Base-by-base conservation (phyloP, 225 moss, liverwort and hornwort genomes). In the Ulota crispa region DNA sequence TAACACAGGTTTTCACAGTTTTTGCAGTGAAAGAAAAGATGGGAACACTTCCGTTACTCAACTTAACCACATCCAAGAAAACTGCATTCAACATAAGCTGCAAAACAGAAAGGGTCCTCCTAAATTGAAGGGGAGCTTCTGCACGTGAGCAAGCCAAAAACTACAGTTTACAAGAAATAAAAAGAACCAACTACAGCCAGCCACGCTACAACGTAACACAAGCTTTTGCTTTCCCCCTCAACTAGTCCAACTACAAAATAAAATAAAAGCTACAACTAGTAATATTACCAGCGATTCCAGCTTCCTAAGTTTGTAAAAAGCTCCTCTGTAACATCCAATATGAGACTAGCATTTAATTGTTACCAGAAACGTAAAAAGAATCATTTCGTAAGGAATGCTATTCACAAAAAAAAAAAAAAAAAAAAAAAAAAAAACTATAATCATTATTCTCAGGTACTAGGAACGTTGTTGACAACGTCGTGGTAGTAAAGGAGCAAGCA, bases 401-500 rank as follows among this genome's bases (percentile, higher is more conserved):
- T 79, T 68, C 56, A 83, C 83, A 83, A 75, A 24, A 50, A 18
- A 39, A 47, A 47, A 0, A 1, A 4, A 15, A 83, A 75, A 24
- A 47, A 47, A 39, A 47, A 45, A 0, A 5, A 5, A 16, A 47
- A 18, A 67, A 77, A 23, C 59, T 68, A 31, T 18, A 7, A 30
- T 68, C 42, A 68, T 37, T 59, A 47, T 66, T 88, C 50, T 50
- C 57, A 79, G 1, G 32, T 67, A 64, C 72, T 89, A 32, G 83
- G 73, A 21, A 50, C 59, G 76, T 79, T 88, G 75, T 95, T 98
- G 47, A 92, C 92, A 32, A 98, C 92, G 41, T 98, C 98, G 31
- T 98, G 98, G 82, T 98, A 98, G 84, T 98, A 98, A 32, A 98
- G 88, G 54, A 98, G 94, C 80, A 98, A 81, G 82, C 98, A 98